Conservation (phyloP, 2,329 filamentous ascomycete species). For the Rhynchosporium graminicola region DNA sequence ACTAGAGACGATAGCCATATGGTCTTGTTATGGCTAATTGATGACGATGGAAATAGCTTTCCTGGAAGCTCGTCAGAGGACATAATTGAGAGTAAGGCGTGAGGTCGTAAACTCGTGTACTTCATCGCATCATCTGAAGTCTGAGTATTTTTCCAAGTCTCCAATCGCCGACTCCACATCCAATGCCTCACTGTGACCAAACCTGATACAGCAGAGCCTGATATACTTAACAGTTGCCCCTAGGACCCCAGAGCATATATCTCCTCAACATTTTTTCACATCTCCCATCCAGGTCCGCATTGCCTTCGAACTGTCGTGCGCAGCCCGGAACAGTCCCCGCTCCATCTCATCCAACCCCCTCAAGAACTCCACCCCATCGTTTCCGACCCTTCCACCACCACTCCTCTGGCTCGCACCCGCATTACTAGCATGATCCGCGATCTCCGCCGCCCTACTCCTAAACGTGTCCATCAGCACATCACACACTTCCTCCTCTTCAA, state of each 20-base stretch:
- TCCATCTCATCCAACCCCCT: conserved; percentile 89
- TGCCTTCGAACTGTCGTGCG: conserved; percentile 72
- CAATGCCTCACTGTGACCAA: background rate
- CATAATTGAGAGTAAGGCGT: background rate
- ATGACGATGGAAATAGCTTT: no score
- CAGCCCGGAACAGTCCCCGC: conserved; percentile 70
- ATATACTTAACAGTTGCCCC: background rate
- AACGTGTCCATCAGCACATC: conserved; percentile 78
- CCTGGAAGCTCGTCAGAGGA: no score
- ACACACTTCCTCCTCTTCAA: conserved; percentile 81
- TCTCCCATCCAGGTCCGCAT: conserved; percentile 67
- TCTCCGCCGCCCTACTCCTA: conserved; percentile 75
- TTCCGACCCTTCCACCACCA: conserved; percentile 70
- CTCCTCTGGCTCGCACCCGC: conserved; percentile 70
- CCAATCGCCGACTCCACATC: background rate
- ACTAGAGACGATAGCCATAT: no score
- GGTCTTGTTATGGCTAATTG: no score
- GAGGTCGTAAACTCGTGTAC: background rate
- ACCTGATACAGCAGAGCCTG: background rate
- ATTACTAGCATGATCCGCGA: conserved; percentile 88
- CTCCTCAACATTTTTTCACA: conserved; percentile 37
- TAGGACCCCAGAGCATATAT: background rate
- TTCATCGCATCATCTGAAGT: background rate
- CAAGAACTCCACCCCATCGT: conserved; percentile 78
- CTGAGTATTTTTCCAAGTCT: conserved; percentile 17